These are phyloP conservation scores for Sequoia sempervirens DNA, from an alignment of 75 land plant genomes.

Conservation along the genomic window DNA sequence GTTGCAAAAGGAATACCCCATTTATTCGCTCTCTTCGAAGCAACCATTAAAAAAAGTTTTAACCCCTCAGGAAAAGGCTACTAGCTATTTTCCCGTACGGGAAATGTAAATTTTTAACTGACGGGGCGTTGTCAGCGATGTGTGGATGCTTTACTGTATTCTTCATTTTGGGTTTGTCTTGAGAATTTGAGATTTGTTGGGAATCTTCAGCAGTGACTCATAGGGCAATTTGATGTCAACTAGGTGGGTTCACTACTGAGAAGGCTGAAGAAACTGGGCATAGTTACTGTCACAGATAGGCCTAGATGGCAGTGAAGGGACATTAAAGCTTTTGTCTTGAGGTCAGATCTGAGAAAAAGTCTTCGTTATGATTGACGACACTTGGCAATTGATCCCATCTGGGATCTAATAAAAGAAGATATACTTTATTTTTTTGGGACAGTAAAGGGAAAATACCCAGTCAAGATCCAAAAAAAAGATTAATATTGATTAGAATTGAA, in stretches of 20 bases:
- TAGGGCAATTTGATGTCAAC: neutral
- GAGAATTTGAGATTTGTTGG: neutral
- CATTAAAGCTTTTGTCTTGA: neutral
- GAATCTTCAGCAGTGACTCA: neutral
- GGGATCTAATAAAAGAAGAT: neutral
- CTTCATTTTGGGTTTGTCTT: neutral
- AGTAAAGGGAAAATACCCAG: neutral
- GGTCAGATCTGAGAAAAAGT: neutral
- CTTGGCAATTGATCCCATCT: neutral
- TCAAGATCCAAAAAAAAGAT: neutral
- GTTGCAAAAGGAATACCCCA: neutral
- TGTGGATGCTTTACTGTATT: neutral
- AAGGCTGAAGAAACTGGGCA: neutral
- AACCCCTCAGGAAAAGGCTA: neutral
- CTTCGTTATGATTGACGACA: neutral
- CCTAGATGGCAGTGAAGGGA: neutral
- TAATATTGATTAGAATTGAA: neutral
- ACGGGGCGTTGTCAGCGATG: too few species aligned
- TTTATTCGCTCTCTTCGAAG: neutral
- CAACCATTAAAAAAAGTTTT: neutral
- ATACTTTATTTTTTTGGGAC: neutral
- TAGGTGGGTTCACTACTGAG: neutral
- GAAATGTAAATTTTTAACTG: neutral
- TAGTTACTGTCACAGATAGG: neutral
- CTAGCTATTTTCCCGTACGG: neutral